phyloP scores from a whole-genome alignment of 2,329 filamentous ascomycete genomes.

The Chaetomium sp. region DNA sequence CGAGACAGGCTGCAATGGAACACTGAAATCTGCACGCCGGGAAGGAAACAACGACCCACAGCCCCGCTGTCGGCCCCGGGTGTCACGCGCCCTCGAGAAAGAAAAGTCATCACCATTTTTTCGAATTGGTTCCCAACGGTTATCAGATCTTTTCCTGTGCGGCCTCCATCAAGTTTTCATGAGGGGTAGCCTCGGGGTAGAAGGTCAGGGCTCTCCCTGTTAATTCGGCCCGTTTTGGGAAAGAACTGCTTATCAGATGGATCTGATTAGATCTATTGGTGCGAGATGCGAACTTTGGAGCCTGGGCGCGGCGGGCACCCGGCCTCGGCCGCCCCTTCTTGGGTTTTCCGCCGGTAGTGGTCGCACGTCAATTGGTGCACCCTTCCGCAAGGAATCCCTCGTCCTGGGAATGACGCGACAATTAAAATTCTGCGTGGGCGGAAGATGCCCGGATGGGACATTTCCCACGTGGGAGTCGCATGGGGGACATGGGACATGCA shows the following conservation, averaged over 20 bases:
- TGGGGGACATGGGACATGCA: not conserved
- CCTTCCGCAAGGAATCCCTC: not conserved
- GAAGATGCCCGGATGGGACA: not conserved
- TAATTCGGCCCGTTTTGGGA: conserved; percentile 16
- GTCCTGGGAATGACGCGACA: not conserved
- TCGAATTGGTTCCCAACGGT: not conserved
- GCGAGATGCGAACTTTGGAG: not conserved
- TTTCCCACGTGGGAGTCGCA: conserved; percentile 1
- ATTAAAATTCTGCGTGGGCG: not conserved
- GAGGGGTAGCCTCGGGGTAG: not conserved
- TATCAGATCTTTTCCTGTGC: not conserved
- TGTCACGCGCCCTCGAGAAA: not conserved
- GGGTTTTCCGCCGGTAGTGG: conserved; percentile 4
- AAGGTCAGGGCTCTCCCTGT: not conserved
- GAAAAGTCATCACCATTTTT: not conserved
- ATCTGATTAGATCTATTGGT: conserved; percentile 20
- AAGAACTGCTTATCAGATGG: conserved; percentile 16
- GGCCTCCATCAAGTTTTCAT: not conserved
- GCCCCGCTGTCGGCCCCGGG: not conserved
- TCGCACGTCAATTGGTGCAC: conserved; percentile 10
- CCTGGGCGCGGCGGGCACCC: not conserved
- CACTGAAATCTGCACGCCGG: not conserved
- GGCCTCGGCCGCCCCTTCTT: conserved; percentile 5
- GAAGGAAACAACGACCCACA: not conserved
- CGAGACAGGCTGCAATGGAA: not conserved